Conservation (phyloP, 75 land plant species). For the Cupressus sempervirens region DNA sequence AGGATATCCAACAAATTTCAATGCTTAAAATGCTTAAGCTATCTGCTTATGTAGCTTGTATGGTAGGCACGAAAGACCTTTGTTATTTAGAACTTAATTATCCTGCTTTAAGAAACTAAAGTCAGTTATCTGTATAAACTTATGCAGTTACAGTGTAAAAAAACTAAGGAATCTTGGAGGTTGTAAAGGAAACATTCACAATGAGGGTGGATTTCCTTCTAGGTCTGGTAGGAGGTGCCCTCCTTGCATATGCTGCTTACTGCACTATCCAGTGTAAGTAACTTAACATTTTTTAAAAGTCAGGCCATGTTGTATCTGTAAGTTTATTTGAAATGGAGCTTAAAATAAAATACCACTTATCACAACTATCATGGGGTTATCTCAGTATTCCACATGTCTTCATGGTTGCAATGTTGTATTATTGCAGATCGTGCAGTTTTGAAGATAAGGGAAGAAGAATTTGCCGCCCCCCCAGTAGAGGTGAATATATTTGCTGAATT, state of each 20-base stretch:
- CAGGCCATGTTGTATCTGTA: not conserved
- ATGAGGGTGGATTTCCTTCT: conserved; percentile 43
- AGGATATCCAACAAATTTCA: not conserved
- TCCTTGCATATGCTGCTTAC: conserved; percentile 60
- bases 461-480: conserved; percentile 66
- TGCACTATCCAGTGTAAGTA: conserved; percentile 60
- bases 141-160: not conserved
- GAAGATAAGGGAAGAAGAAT: conserved; percentile 93
- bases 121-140: not conserved
- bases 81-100: not conserved
- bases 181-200: not conserved
- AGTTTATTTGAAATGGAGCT: not conserved
- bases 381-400: not conserved
- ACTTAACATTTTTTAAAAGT: not conserved
- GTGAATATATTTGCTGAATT: conserved; percentile 19
- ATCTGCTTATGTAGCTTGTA: not conserved
- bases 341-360: not conserved
- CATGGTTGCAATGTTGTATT: not conserved
- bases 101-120: not conserved
- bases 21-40: not conserved
- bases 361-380: not conserved
- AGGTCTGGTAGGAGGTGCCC: conserved; percentile 52
- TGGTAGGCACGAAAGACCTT: not conserved
- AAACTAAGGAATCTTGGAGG: not conserved
- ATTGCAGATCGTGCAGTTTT: conserved; percentile 72